These are phyloP conservation scores for Russula abietina DNA, from an alignment of 768 basidiomycete species.

Conservation along the genomic window DNA sequence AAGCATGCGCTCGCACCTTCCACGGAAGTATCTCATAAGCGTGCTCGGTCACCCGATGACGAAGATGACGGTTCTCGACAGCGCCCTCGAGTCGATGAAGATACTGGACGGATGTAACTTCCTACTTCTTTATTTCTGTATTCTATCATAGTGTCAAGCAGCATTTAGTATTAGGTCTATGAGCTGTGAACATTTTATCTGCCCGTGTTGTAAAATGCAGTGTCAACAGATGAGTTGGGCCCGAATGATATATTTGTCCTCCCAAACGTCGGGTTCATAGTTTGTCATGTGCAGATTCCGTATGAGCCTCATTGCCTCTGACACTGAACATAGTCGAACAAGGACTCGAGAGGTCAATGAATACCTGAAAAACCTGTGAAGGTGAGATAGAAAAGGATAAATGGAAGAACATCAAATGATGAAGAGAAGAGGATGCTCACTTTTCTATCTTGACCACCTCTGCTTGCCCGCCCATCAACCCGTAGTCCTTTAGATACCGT, in stretches of 20 bases:
- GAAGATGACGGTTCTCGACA: slow-evolving; percentile 58
- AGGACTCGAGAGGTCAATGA: slow-evolving; percentile 46
- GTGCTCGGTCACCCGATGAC: slow-evolving; percentile 72
- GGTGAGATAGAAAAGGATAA: not conserved
- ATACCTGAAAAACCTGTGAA: slow-evolving; percentile 26
- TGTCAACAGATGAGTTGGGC: slow-evolving; percentile 48
- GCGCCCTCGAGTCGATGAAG: slow-evolving; percentile 56
- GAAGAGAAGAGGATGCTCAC: slow-evolving; percentile 36
- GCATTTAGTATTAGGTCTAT: slow-evolving; percentile 18
- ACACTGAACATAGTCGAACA: slow-evolving; percentile 47
- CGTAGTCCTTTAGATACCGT: slow-evolving; percentile 39
- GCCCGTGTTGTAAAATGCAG: slow-evolving; percentile 3
- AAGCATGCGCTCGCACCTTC: slow-evolving; percentile 52
- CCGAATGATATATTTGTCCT: slow-evolving; percentile 39
- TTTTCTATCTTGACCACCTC: slow-evolving; percentile 45
- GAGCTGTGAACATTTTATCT: not conserved
- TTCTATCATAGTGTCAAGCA: slow-evolving; percentile 13
- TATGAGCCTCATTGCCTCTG: slow-evolving; percentile 67
- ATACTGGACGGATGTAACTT: slow-evolving; percentile 63
- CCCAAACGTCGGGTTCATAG: slow-evolving; percentile 35
- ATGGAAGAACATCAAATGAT: not conserved
- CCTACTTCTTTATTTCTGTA: slow-evolving; percentile 20
- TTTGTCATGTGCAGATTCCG: slow-evolving; percentile 56
- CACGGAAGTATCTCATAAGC: slow-evolving; percentile 46
- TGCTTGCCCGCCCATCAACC: slow-evolving; percentile 40